Evolutionary conservation across 345 rosid genomes (phyloP).

Genomic region (Populus pruinosa): DNA sequence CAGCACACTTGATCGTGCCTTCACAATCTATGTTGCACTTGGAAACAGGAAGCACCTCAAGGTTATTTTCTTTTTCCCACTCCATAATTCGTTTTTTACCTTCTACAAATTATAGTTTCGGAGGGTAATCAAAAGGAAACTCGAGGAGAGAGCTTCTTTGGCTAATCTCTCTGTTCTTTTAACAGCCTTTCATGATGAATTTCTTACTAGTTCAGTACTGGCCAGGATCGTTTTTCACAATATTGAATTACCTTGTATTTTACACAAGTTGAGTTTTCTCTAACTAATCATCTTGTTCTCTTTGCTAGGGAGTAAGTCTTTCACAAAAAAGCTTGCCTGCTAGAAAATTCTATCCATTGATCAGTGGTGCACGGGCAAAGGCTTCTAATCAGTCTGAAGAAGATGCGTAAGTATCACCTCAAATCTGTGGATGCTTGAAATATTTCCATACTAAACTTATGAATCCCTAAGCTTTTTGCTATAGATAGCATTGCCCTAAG

Average conservation of each 20-base stretch:
- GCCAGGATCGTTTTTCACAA: not conserved
- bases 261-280: not conserved
- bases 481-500: not conserved
- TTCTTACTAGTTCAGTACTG: not conserved
- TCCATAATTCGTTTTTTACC: not conserved
- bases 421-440: not conserved
- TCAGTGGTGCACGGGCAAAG: conserved; percentile 6
- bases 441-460: not conserved
- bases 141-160: too few relatives aligned
- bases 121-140: too few relatives aligned
- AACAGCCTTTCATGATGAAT: not conserved
- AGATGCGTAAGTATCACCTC: conserved; percentile 14
- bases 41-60: conserved; percentile 16
- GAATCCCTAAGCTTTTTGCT: not conserved
- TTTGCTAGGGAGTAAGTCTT: conserved; percentile 18
- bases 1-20: conserved; percentile 20
- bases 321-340: conserved; percentile 12
- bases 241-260: not conserved
- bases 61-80: not conserved
- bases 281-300: not conserved
- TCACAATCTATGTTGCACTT: conserved; percentile 16
- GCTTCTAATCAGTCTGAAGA: not conserved
- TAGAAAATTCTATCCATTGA: conserved; percentile 16
- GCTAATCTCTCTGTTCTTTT: too few relatives aligned
- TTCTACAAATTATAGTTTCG: not conserved